Conservation (phyloP, 2,329 filamentous ascomycete genomes). For the Coniochaeta pulveracea region DNA sequence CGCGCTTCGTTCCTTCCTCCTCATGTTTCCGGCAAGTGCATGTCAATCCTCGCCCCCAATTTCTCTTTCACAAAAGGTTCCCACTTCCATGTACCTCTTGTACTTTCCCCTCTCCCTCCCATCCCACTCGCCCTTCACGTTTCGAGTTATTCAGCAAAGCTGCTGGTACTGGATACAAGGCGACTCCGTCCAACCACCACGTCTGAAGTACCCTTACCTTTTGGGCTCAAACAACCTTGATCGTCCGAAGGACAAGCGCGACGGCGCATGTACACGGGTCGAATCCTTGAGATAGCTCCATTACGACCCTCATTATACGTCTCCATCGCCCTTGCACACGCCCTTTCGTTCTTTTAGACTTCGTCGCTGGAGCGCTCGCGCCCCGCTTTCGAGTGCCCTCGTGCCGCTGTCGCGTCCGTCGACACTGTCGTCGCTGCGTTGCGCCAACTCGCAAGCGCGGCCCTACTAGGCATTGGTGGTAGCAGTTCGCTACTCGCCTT, state of each 20-base stretch:
- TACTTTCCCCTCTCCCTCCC: no score
- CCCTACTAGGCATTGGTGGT: constrained; percentile 15
- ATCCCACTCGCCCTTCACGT: no score
- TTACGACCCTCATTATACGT: constrained; percentile 3
- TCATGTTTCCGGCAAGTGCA: constrained; percentile 5
- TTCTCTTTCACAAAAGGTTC: constrained; percentile 1
- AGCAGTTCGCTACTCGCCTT: constrained; percentile 9
- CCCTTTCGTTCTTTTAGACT: not conserved
- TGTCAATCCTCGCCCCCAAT: not conserved
- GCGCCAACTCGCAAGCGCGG: constrained; percentile 8
- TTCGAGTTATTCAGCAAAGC: no score
- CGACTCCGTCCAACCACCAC: not conserved
- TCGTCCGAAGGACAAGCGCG: no score
- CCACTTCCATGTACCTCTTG: constrained; percentile 1
- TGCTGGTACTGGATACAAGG: no score
- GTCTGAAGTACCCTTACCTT: constrained; percentile 2
- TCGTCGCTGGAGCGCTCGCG: constrained; percentile 1
- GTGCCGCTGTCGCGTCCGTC: not conserved
- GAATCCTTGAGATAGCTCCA: constrained; percentile 3
- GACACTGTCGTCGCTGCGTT: constrained; percentile 7
- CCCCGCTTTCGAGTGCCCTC: not conserved
- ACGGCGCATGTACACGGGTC: constrained; percentile 3
- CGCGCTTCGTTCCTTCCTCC: constrained; percentile 5
- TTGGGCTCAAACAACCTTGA: no score
- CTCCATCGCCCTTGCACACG: constrained; percentile 1